Evolutionary conservation across 257 asterid genomes (phyloP).

Genomic region (Solanum acaule): DNA sequence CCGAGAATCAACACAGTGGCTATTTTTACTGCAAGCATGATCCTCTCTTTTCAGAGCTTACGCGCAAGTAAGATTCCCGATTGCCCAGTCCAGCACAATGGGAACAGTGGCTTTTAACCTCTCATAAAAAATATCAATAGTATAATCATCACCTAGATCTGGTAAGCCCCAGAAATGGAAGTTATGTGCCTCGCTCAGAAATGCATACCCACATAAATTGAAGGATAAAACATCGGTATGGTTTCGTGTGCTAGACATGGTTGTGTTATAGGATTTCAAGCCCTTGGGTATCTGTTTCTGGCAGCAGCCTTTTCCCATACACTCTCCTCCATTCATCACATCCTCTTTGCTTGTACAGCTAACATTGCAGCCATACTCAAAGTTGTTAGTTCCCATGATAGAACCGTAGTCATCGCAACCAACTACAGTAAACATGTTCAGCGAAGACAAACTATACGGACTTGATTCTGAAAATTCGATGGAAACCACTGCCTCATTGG

Average conservation of each 20-base stretch:
- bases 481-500: not conserved
- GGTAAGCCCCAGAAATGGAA: not conserved
- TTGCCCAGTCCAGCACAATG: slow-evolving; percentile 5
- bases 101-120: not conserved
- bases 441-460: slow-evolving; percentile 7
- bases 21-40: slow-evolving; percentile 2
- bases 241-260: not conserved
- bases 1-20: not conserved
- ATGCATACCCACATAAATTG: slow-evolving; percentile 3
- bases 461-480: not conserved
- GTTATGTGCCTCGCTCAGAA: slow-evolving; percentile 1
- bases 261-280: not conserved
- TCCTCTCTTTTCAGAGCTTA: not conserved
- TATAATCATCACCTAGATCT: not conserved
- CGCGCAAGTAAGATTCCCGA: not conserved
- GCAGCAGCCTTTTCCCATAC: slow-evolving; percentile 11
- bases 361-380: not conserved
- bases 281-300: slow-evolving; percentile 5
- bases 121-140: not conserved
- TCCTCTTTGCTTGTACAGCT: not conserved
- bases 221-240: not conserved
- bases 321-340: not conserved
- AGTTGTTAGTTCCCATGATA: not conserved
- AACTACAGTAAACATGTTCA: no score
- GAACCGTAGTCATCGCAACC: not conserved